Conservation (phyloP, 352 stramenopile species). For the Phytophthora vignae region DNA sequence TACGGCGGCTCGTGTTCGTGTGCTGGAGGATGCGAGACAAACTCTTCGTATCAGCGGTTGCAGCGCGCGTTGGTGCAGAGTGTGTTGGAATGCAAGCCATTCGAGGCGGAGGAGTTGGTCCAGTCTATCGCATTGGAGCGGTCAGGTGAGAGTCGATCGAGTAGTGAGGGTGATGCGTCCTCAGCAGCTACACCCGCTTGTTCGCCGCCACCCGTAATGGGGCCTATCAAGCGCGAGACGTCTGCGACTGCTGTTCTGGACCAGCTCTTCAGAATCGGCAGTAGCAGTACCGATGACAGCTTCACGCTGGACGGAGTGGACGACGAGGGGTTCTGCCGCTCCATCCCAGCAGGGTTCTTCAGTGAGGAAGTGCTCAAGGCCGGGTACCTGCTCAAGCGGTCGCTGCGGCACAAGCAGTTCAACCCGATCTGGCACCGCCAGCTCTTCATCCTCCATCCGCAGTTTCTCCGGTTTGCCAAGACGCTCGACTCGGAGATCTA, state of each 20-base stretch:
- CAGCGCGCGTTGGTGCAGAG: constrained; percentile 57
- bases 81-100: constrained; percentile 51
- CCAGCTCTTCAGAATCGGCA: constrained; percentile 35
- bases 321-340: constrained; percentile 41
- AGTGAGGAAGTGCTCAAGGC: constrained; percentile 74
- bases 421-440: constrained; percentile 82
- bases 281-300: constrained; percentile 24
- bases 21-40: constrained; percentile 58
- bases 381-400: constrained; percentile 87
- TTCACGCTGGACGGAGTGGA: constrained; percentile 32
- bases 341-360: constrained; percentile 54
- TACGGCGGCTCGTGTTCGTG: constrained; percentile 73
- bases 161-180: constrained; percentile 26
- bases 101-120: constrained; percentile 41
- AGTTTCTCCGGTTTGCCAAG: constrained; percentile 80
- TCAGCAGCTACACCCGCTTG: constrained; percentile 1
- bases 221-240: constrained; percentile 29
- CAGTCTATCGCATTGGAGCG: constrained; percentile 24
- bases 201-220: constrained; percentile 18
- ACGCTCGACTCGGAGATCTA: constrained; percentile 69
- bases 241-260: constrained; percentile 33
- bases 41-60: constrained; percentile 64
- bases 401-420: constrained; percentile 88
- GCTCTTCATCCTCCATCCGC: constrained; percentile 77
- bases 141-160: constrained; percentile 28